Conservation (phyloP, 768 basidiomycete species). For the Boletus sp. region DNA sequence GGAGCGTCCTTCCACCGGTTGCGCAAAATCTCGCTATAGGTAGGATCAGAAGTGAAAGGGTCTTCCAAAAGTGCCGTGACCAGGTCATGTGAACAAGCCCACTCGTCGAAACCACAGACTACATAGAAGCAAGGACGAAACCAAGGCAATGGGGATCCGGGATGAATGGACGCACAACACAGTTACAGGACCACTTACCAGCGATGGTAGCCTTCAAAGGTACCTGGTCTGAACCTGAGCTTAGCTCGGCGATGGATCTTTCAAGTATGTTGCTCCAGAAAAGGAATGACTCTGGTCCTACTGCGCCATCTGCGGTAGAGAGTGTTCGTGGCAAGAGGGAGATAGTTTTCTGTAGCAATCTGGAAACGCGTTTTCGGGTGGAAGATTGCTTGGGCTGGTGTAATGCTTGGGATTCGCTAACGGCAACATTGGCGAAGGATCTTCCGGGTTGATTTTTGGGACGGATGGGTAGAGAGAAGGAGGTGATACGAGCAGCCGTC, state of each 20-base stretch:
- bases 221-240: conserved; percentile 31
- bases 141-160: neutral
- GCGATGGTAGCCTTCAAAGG: conserved; percentile 43
- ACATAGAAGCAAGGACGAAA: neutral
- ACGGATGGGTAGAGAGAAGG: neutral
- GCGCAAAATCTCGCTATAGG: conserved; percentile 41
- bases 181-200: conserved; percentile 36
- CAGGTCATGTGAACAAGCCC: conserved; percentile 52
- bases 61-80: conserved; percentile 71
- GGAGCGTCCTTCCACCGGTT: conserved; percentile 46
- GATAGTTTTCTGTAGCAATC: conserved; percentile 47
- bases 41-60: conserved; percentile 56
- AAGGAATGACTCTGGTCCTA: conserved; percentile 31
- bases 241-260: conserved; percentile 30
- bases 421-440: neutral
- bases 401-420: neutral
- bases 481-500: neutral
- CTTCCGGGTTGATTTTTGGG: neutral
- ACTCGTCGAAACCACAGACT: conserved; percentile 61
- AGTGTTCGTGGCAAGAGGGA: conserved; percentile 46
- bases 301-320: conserved; percentile 17
- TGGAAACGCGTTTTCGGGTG: conserved; percentile 34
- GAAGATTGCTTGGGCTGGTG: neutral
- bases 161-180: neutral
- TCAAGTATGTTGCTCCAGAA: conserved; percentile 48